Percentiles rank a stretch among this genome's conserved stretches.
These are phyloP conservation scores for Cyclostephanos tholiformis DNA, from an alignment of 108 stramenopile species.

Conservation along the genomic window DNA sequence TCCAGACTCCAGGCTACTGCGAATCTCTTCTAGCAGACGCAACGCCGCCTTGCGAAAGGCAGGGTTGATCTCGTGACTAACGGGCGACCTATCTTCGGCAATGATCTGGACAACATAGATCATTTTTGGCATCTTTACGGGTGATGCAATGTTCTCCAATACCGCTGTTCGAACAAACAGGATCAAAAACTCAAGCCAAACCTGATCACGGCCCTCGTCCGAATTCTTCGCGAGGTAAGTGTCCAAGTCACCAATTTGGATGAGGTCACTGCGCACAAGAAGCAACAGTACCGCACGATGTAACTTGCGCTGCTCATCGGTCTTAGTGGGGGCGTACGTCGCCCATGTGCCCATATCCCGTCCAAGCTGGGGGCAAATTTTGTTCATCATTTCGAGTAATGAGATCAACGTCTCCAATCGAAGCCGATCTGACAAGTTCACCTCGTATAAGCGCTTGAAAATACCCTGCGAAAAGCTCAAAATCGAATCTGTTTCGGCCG, in stretches of 20 bases:
- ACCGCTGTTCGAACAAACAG: conserved; percentile 87
- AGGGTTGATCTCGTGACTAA: conserved; percentile 67
- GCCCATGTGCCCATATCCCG: conserved; percentile 92
- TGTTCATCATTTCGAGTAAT: conserved; percentile 85
- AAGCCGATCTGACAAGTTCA: conserved; percentile 82
- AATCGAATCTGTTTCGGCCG: conserved; percentile 83
- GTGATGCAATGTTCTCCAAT: conserved; percentile 73
- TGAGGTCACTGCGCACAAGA: conserved; percentile 82
- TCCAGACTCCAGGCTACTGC: conserved; percentile 40
- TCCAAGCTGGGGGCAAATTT: conserved; percentile 82
- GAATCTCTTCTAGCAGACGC: conserved; percentile 81
- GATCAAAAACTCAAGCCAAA: conserved; percentile 93
- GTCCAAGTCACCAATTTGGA: conserved; percentile 83
- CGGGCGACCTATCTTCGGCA: conserved; percentile 75
- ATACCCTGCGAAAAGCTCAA: conserved; percentile 92
- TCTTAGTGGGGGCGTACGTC: conserved; percentile 88
- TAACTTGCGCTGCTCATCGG: conserved; percentile 84
- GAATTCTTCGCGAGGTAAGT: conserved; percentile 81
- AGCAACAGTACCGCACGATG: conserved; percentile 91
- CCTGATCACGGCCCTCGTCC: conserved; percentile 79
- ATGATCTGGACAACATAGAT: conserved; percentile 86
- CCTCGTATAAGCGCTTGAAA: conserved; percentile 97
- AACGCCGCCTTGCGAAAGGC: conserved; percentile 76
- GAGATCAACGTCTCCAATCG: conserved; percentile 87
- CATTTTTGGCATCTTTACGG: conserved; percentile 82